Evolutionary conservation across 768 basidiomycete species (phyloP).

Genomic region (Lactarius psammicola): DNA sequence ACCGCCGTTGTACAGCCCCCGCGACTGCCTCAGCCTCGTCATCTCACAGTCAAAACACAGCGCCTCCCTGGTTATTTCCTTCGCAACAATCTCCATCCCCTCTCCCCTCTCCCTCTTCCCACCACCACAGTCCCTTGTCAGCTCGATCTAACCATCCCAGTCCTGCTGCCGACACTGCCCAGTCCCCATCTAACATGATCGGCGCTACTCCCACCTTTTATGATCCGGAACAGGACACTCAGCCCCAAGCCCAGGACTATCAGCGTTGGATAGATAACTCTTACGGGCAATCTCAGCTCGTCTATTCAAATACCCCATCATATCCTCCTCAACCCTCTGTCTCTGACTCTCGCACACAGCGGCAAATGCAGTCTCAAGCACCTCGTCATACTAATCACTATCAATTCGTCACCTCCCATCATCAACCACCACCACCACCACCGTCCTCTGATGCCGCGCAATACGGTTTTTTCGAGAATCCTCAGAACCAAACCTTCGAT

Average conservation of each 20-base stretch:
- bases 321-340: conserved; percentile 5
- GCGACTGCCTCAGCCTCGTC: neutral
- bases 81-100: conserved; percentile 11
- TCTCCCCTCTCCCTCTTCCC: conserved; percentile 6
- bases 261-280: conserved; percentile 11
- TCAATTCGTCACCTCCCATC: conserved; percentile 22
- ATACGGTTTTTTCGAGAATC: neutral
- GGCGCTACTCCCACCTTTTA: conserved; percentile 29
- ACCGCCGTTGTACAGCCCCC: conserved; percentile 15
- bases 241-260: conserved; percentile 19
- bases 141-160: conserved; percentile 8
- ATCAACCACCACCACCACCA: neutral
- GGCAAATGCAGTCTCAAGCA: neutral
- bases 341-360: neutral
- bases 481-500: neutral
- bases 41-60: conserved; percentile 1
- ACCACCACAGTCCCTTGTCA: neutral
- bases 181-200: conserved; percentile 28
- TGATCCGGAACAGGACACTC: conserved; percentile 25
- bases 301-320: neutral
- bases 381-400: conserved; percentile 17
- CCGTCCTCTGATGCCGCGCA: neutral
- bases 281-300: conserved; percentile 7
- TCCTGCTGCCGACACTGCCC: neutral
- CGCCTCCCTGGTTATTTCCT: conserved; percentile 7